Evolutionary conservation across 805 yeast species (phyloP), one percentile per base, ranked within the genome.

Genomic region (Clavispora phyllophila): DNA sequence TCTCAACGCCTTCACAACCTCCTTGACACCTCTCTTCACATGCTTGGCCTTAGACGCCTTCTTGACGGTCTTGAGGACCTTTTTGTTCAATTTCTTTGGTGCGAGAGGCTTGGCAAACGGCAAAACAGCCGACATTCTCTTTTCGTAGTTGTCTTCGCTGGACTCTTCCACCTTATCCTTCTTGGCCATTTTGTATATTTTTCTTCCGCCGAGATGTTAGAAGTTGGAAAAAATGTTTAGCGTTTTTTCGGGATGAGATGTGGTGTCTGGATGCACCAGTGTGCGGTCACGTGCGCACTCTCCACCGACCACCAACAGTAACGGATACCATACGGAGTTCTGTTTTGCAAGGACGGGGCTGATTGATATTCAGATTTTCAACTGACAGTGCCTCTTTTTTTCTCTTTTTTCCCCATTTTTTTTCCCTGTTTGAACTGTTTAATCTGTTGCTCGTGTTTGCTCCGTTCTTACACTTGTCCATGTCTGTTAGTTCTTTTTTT

Each of bases 41-140:
- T 91, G 96, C 72, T 93, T 93, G 51, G 96, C 95, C 72, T 93
- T 93, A 41, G 98, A 89, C 9, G 99, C 98, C 67, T 88, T 91
- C 78, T 93, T 93, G 50, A 93, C 95, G 36, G 96, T 87, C 72
- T 93, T 93, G 61, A 95, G 78, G 14, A 91, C 84, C 69, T 91
- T 93, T 71, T 93, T 93, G 75, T 93, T 93, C 62, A 91, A 73
- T 67, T 93, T 93, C 73, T 93, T 93, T 35, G 96, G 80, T 13
- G 99, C 99, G 56, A 93, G 76, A 47, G 99, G 99, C 59, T 81
- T 74, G 42, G 99, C 96, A 66, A 93, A 91, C 42, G 96, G 84
- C 54, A 93, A 75, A 45, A 85, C 81, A 17, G 96, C 97, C 39
- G 96, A 83, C 68, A 93, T 69, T 69, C 97, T 82, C 60, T 77